Evolutionary conservation across 352 stramenopile species (phyloP).

Genomic region (Globisporangium radiosum): DNA sequence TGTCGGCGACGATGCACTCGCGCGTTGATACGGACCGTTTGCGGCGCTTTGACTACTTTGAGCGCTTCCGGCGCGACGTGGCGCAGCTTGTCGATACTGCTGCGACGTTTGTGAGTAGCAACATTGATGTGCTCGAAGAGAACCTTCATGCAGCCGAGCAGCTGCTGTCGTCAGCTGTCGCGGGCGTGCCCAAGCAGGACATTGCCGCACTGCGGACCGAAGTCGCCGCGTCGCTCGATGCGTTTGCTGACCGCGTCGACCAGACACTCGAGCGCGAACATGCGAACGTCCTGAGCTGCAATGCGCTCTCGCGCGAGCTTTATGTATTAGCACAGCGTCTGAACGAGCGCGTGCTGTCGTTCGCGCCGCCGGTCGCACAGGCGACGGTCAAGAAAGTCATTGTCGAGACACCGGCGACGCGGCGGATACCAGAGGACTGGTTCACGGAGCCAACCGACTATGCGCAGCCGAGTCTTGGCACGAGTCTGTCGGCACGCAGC

Average conservation of each 20-base stretch:
- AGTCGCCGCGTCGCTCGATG: constrained; percentile 25
- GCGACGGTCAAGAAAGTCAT: constrained; percentile 77
- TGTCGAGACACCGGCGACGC: constrained; percentile 51
- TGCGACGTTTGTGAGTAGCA: constrained; percentile 39
- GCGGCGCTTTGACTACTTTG: constrained; percentile 42
- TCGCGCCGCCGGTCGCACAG: constrained; percentile 53
- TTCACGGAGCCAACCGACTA: constrained; percentile 41
- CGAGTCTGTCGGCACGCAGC: constrained; percentile 18
- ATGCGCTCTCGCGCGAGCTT: constrained; percentile 53
- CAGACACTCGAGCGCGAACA: constrained; percentile 20
- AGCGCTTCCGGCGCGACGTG: constrained; percentile 41
- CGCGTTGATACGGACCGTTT: constrained; percentile 34
- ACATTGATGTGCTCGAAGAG: constrained; percentile 68
- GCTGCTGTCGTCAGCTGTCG: constrained; percentile 48
- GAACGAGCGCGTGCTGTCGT: constrained; percentile 49
- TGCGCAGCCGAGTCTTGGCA: constrained; percentile 16
- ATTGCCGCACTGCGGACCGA: constrained; percentile 41
- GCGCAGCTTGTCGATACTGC: constrained; percentile 32
- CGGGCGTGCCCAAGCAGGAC: constrained; percentile 48
- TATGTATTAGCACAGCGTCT: constrained; percentile 49
- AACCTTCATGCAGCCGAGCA: constrained; percentile 56
- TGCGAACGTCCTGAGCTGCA: constrained; percentile 61
- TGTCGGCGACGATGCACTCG: constrained; percentile 69
- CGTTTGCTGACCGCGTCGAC: constrained; percentile 28
- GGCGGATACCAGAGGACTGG: constrained; percentile 74